A percentile compares a stretch with the other conserved stretches of the same genome.
Evolutionary conservation across 1,284 basidiomycete genomes (phyloP).

Genomic region (Lentinula novae-zelandiae): DNA sequence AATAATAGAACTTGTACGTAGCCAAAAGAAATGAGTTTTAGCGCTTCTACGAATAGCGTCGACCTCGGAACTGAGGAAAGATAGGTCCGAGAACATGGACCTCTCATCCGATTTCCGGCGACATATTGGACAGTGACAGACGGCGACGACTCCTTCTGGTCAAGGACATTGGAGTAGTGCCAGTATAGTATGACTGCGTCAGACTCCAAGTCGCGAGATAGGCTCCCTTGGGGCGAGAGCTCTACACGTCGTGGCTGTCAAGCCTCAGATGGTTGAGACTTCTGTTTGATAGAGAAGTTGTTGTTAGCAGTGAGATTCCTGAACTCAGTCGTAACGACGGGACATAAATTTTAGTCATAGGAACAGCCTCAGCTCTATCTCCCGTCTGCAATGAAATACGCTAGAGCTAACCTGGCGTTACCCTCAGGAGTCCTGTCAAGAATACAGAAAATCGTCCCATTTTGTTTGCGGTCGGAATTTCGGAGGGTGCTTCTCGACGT

Average conservation of each 20-base stretch:
- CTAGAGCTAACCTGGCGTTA: background rate
- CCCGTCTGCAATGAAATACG: background rate
- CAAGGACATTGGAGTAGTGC: background rate
- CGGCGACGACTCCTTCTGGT: background rate
- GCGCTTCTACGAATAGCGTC: background rate
- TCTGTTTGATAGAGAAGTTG: background rate
- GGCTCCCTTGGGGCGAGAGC: background rate
- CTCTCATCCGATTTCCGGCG: slow-evolving; percentile 3
- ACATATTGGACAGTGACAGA: background rate
- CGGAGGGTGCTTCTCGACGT: background rate
- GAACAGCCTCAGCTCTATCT: background rate
- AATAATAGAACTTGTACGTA: background rate
- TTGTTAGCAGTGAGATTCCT: background rate
- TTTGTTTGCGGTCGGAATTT: background rate
- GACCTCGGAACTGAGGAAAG: background rate
- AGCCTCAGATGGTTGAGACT: too few relatives aligned
- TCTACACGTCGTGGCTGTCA: background rate
- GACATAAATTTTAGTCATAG: slow-evolving; percentile 1
- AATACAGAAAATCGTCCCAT: background rate
- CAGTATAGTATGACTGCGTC: background rate
- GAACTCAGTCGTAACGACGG: background rate
- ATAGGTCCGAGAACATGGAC: background rate
- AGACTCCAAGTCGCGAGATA: background rate
- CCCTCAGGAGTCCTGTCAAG: background rate
- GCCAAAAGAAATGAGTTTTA: background rate